phyloP scores from a whole-genome alignment of 176 grass and related monocot species.

The Ampelocalamus luodianensis region DNA sequence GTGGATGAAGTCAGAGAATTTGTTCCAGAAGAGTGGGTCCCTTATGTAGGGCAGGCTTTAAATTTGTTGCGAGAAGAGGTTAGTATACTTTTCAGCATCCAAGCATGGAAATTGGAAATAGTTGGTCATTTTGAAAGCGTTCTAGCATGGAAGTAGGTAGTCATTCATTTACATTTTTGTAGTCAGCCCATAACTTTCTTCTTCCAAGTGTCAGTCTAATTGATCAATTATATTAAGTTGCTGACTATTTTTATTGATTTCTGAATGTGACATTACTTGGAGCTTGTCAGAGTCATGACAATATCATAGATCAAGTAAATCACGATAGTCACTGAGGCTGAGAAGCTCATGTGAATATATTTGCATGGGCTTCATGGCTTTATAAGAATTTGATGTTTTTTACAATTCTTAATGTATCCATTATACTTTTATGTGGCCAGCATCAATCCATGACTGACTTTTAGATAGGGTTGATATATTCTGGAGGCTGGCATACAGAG shows the following conservation, averaged over 20 bases:
- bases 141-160: not conserved
- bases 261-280: not conserved
- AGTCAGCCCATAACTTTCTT: not conserved
- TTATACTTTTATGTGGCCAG: not conserved
- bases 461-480: conserved; percentile 14
- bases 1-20: conserved; percentile 93
- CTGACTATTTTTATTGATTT: conserved; percentile 1
- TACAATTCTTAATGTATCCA: not conserved
- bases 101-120: conserved; percentile 32
- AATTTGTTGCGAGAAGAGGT: conserved; percentile 83
- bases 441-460: not conserved
- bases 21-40: conserved; percentile 84
- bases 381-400: not conserved
- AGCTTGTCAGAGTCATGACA: conserved; percentile 9
- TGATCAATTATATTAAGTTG: conserved; percentile 26
- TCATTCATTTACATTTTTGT: conserved; percentile 23
- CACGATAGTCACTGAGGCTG: not conserved
- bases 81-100: conserved; percentile 34
- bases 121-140: not conserved
- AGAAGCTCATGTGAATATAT: conserved; percentile 1
- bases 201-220: conserved; percentile 26
- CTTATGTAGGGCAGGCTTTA: conserved; percentile 93
- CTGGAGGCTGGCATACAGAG: not conserved
- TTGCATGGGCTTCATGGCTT: not conserved
- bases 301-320: conserved; percentile 9